Evolutionary conservation across 768 basidiomycete species (phyloP).

Genomic region (Phanerodontia chrysosporium): DNA sequence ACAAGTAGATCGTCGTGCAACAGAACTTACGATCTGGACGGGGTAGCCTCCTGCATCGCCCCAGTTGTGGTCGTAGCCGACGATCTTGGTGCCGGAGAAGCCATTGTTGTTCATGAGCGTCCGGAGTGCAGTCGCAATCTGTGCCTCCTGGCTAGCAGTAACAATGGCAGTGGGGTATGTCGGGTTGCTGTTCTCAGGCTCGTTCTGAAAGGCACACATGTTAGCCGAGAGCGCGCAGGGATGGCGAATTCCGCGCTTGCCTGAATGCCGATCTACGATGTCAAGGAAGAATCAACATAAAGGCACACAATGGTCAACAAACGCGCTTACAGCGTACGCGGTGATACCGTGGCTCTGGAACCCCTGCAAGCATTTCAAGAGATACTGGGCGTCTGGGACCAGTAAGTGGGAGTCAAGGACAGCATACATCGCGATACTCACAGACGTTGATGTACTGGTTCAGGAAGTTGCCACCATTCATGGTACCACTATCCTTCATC

Average conservation of each 20-base stretch:
- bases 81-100: slow-evolving; percentile 52
- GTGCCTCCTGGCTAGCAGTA: slow-evolving; percentile 50
- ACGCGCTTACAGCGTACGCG: slow-evolving; percentile 41
- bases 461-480: slow-evolving; percentile 61
- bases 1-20: neutral
- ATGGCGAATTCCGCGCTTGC: slow-evolving; percentile 17
- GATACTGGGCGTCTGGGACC: slow-evolving; percentile 60
- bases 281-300: neutral
- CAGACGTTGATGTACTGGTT: slow-evolving; percentile 45
- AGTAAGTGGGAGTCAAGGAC: neutral
- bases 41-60: slow-evolving; percentile 59
- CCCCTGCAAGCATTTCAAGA: slow-evolving; percentile 68
- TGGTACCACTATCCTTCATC: slow-evolving; percentile 69
- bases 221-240: neutral
- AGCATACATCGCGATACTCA: slow-evolving; percentile 27
- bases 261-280: slow-evolving; percentile 46
- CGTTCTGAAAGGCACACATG: slow-evolving; percentile 34
- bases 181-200: slow-evolving; percentile 51
- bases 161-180: slow-evolving; percentile 67
- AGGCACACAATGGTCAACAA: neutral
- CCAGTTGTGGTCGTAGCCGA: slow-evolving; percentile 79
- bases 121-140: slow-evolving; percentile 53
- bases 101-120: slow-evolving; percentile 60
- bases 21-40: slow-evolving; percentile 40
- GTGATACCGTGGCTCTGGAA: slow-evolving; percentile 58